A percentile compares a stretch with the other conserved stretches of the same genome.
These are phyloP conservation scores for Fraxinus velutina DNA, from an alignment of 305 asterid genomes.

Conservation along the genomic window DNA sequence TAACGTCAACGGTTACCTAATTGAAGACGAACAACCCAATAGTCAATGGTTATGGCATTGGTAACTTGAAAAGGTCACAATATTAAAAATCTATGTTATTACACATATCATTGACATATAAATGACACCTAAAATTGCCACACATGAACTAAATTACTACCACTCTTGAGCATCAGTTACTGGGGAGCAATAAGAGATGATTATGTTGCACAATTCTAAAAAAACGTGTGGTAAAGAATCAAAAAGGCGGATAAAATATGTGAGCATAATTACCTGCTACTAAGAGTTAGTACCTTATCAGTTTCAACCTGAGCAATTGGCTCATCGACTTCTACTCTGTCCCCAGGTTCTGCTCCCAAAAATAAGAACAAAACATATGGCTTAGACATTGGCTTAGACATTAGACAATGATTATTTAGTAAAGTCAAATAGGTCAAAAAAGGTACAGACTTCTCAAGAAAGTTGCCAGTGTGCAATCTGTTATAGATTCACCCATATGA, in stretches of 20 bases:
- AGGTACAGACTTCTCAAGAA: constrained; percentile 76
- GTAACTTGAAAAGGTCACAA: constrained; percentile 16
- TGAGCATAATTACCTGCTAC: neutral
- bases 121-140: neutral
- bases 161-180: constrained; percentile 5
- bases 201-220: neutral
- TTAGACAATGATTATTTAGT: constrained; percentile 10
- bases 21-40: constrained; percentile 14
- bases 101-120: neutral
- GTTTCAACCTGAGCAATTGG: constrained; percentile 97
- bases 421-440: constrained; percentile 2
- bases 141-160: neutral
- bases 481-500: constrained; percentile 94
- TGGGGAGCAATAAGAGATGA: neutral
- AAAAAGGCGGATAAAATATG: neutral
- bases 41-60: constrained; percentile 10
- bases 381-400: constrained; percentile 12
- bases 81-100: neutral
- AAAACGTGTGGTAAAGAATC: neutral
- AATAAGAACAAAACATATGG: constrained; percentile 15
- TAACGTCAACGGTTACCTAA: constrained; percentile 93
- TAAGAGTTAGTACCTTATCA: constrained; percentile 61
- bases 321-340: constrained; percentile 83
- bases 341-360: constrained; percentile 69
- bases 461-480: constrained; percentile 84